phyloP scores from a whole-genome alignment of 2,329 filamentous ascomycete species.

The Didymella keratinophila region DNA sequence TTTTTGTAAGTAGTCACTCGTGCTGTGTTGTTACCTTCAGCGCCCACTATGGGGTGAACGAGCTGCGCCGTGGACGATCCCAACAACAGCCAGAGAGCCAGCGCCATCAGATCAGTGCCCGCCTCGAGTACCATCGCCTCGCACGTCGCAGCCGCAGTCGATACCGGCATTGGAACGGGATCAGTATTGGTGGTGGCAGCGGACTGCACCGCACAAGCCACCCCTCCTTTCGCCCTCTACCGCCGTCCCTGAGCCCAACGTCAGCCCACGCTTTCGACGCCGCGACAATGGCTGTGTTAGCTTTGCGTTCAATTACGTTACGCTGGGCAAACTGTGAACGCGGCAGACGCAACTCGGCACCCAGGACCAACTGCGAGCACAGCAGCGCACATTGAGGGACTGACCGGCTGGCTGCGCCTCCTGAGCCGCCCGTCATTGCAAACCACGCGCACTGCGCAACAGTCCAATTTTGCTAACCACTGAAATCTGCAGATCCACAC shows the following conservation, averaged over 20 bases:
- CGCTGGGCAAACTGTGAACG: background rate
- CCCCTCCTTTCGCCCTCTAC: conserved; percentile 42
- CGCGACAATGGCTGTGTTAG: background rate
- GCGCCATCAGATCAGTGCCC: conserved; percentile 30
- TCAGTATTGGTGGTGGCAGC: conserved; percentile 25
- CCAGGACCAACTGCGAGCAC: background rate
- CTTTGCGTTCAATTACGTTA: background rate
- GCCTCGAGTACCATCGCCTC: conserved; percentile 22
- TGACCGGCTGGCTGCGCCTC: conserved; percentile 24
- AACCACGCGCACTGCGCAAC: conserved; percentile 23
- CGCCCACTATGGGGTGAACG: conserved; percentile 34
- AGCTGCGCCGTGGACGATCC: conserved; percentile 39
- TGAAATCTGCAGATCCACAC: conserved; percentile 34
- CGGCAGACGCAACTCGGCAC: background rate
- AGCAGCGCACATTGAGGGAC: conserved; percentile 32
- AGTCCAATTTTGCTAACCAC: conserved; percentile 36
- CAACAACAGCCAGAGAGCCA: conserved; percentile 22
- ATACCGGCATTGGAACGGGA: conserved; percentile 23
- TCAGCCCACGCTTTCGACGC: conserved; percentile 31
- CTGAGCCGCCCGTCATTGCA: conserved; percentile 22
- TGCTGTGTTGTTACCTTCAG: conserved; percentile 39
- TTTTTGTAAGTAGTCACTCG: conserved; percentile 44
- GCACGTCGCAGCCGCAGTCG: conserved; percentile 16
- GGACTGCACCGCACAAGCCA: conserved; percentile 33
- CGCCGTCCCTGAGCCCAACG: conserved; percentile 24